phyloP scores from a whole-genome alignment of 2,329 filamentous ascomycete species.

The Colletotrichum caudatum region DNA sequence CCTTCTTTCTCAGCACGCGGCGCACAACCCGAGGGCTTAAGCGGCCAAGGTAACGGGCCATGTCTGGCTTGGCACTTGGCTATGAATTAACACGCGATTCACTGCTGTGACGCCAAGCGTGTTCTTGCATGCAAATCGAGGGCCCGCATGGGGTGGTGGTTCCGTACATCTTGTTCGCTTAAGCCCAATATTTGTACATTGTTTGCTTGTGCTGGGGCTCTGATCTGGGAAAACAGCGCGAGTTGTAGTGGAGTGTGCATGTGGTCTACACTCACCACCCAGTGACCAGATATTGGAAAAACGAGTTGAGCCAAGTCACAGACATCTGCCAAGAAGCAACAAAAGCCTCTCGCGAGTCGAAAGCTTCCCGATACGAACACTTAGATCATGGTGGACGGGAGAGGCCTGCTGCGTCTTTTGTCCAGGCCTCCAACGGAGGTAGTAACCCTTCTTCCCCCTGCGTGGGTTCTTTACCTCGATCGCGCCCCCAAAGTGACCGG shows the following conservation, averaged over 20 bases:
- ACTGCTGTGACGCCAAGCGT: neutral
- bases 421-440: neutral
- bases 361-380: no score
- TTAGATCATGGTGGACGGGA: neutral
- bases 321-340: neutral
- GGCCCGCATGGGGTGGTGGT: neutral
- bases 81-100: neutral
- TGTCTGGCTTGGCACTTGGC: neutral
- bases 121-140: neutral
- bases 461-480: neutral
- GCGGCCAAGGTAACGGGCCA: neutral
- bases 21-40: neutral
- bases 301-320: neutral
- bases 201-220: neutral
- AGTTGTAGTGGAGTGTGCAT: neutral
- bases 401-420: neutral
- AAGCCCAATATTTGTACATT: no score
- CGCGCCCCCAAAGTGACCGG: neutral
- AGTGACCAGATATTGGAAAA: neutral
- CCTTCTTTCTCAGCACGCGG: neutral
- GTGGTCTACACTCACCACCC: neutral
- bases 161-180: neutral
- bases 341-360: neutral
- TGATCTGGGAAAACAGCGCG: neutral
- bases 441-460: neutral